Conservation (phyloP, 441 rosid species). For the Jatropha multifida region DNA sequence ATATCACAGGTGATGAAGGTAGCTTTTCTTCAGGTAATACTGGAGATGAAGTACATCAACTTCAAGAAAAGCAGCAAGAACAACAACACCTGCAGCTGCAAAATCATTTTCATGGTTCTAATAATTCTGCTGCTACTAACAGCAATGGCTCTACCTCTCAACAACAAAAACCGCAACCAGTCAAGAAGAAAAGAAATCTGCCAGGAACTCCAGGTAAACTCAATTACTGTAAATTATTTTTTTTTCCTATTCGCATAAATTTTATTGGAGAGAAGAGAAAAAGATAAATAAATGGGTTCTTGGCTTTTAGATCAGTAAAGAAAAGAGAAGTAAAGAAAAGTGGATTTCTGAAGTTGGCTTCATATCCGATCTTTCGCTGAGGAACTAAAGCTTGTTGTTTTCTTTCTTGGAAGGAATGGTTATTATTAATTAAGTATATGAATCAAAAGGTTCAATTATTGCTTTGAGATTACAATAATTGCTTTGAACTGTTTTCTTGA, state of each 20-base stretch:
- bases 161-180: slow-evolving; percentile 33
- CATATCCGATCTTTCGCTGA: not conserved
- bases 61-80: slow-evolving; percentile 33
- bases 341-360: not conserved
- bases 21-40: slow-evolving; percentile 65
- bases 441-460: slow-evolving; percentile 41
- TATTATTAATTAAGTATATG: slow-evolving; percentile 3
- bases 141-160: slow-evolving; percentile 40
- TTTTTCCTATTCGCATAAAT: not conserved
- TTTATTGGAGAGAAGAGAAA: not conserved
- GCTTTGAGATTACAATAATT: slow-evolving; percentile 40
- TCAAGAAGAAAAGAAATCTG: slow-evolving; percentile 65
- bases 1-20: slow-evolving; percentile 61
- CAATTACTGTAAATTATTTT: not conserved
- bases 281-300: not conserved
- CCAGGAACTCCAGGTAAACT: slow-evolving; percentile 76
- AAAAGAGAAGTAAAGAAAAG: not conserved
- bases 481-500: slow-evolving; percentile 34
- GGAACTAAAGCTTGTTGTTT: not conserved
- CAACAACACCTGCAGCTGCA: slow-evolving; percentile 15
- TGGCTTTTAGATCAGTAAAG: not conserved
- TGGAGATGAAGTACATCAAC: slow-evolving; percentile 55
- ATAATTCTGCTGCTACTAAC: slow-evolving; percentile 27
- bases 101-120: slow-evolving; percentile 31
- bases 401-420: not conserved